Percentiles rank a stretch among this genome's conserved stretches.
Conservation (phyloP, 169 alveolate species). For the Ophryocystis elektroscirrha region DNA sequence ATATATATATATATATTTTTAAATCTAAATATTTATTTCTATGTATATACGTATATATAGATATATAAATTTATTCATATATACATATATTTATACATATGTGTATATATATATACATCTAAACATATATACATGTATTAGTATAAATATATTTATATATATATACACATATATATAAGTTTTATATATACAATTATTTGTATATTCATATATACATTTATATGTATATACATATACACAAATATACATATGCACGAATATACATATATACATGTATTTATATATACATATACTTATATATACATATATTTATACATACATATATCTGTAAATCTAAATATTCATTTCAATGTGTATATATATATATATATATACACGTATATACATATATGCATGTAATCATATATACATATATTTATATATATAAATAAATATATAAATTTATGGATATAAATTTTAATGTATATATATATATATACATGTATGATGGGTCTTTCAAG, state of each 20-base stretch:
- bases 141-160: too few relatives aligned
- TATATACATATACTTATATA: background rate
- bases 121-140: too few relatives aligned
- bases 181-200: background rate
- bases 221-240: too few relatives aligned
- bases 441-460: background rate
- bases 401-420: background rate
- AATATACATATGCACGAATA: background rate
- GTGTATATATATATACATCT: background rate
- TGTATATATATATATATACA: background rate
- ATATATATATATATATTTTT: too few relatives aligned
- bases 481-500: background rate
- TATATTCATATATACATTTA: too few relatives aligned
- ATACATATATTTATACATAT: background rate
- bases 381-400: background rate
- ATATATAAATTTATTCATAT: background rate
- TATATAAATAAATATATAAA: background rate
- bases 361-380: background rate
- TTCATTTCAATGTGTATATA: background rate
- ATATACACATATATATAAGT: background rate
- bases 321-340: background rate
- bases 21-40: too few relatives aligned
- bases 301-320: too few relatives aligned
- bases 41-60: background rate
- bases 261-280: background rate